Percentiles rank a stretch among this genome's conserved stretches.
Evolutionary conservation across 2,329 filamentous ascomycete species (phyloP).

Genomic region (Aureobasidium sp.): DNA sequence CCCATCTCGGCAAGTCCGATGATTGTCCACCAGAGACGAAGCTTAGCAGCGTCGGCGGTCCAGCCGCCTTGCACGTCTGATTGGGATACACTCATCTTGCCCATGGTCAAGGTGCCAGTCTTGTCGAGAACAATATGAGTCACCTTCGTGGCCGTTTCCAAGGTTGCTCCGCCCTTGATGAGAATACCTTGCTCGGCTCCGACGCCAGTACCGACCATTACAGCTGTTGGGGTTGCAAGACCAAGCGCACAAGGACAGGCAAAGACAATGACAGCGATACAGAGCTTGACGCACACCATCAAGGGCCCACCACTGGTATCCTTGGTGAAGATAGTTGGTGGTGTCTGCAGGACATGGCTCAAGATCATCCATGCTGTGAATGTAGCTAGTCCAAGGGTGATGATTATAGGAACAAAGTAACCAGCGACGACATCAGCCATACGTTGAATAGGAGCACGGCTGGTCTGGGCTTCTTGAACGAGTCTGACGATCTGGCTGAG

Average conservation of each 20-base stretch:
- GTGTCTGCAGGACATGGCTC: constrained; percentile 73
- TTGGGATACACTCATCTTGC: constrained; percentile 87
- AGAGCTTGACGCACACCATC: constrained; percentile 95
- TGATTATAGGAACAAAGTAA: constrained; percentile 87
- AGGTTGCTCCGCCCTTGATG: constrained; percentile 90
- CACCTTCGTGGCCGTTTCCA: constrained; percentile 85
- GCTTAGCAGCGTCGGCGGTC: constrained; percentile 60
- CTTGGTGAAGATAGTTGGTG: constrained; percentile 80
- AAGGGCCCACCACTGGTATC: constrained; percentile 78
- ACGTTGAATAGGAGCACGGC: constrained; percentile 85
- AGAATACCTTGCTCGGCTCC: constrained; percentile 93
- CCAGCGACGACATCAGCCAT: constrained; percentile 86
- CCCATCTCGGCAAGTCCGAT: constrained; percentile 92
- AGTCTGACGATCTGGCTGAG: constrained; percentile 96
- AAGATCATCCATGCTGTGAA: constrained; percentile 93
- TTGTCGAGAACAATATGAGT: constrained; percentile 91
- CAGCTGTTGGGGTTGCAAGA: constrained; percentile 87
- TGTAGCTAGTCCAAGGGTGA: constrained; percentile 73
- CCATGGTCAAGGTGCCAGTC: constrained; percentile 88
- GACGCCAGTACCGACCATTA: constrained; percentile 98
- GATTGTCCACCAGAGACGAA: constrained; percentile 87
- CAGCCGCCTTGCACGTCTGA: constrained; percentile 60
- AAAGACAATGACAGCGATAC: constrained; percentile 97
- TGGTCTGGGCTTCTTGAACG: constrained; percentile 96
- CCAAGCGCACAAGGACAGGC: constrained; percentile 96